Percentiles rank a stretch among this genome's conserved stretches.
Conservation (phyloP, 805 yeast genomes). For the Saccharomyces kudriavzevii region DNA sequence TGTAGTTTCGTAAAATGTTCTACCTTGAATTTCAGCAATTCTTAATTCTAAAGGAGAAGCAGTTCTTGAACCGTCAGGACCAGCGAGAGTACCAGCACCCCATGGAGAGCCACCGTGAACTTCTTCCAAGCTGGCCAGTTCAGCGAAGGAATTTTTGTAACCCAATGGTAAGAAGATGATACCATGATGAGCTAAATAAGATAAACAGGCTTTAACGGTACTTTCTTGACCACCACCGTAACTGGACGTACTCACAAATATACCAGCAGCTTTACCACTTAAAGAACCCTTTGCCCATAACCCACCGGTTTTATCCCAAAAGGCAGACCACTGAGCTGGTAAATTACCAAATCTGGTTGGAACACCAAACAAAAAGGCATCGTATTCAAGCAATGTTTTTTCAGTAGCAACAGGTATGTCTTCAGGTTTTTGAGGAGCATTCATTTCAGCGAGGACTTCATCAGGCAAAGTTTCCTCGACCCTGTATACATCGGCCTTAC, state of each 20-base stretch:
- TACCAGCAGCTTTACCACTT: conserved; percentile 68
- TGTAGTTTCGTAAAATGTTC: conserved; percentile 46
- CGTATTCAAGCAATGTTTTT: conserved; percentile 53
- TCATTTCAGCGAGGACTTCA: conserved; percentile 48
- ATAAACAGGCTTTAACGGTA: conserved; percentile 54
- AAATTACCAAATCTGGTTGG: conserved; percentile 74
- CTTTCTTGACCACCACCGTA: conserved; percentile 77
- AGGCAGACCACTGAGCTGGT: conserved; percentile 71
- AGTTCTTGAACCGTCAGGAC: conserved; percentile 66
- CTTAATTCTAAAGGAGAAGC: conserved; percentile 58
- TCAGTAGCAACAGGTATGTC: conserved; percentile 49
- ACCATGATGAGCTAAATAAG: conserved; percentile 69
- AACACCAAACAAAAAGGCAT: conserved; percentile 69
- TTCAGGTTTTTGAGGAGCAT: conserved; percentile 57
- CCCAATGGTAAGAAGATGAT: conserved; percentile 74
- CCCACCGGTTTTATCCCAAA: conserved; percentile 76
- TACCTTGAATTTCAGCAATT: conserved; percentile 64
- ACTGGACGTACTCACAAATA: conserved; percentile 63
- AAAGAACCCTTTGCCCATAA: conserved; percentile 68
- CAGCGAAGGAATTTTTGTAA: conserved; percentile 50
- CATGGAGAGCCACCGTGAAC: conserved; percentile 80
- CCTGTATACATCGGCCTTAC: conserved; percentile 60
- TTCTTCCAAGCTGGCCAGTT: conserved; percentile 51
- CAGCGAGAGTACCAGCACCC: conserved; percentile 83
- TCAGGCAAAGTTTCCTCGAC: conserved; percentile 68